Percentiles rank a stretch among this genome's conserved stretches.
phyloP scores from a whole-genome alignment of 768 basidiomycete genomes.

The Tephrocybe sp. region DNA sequence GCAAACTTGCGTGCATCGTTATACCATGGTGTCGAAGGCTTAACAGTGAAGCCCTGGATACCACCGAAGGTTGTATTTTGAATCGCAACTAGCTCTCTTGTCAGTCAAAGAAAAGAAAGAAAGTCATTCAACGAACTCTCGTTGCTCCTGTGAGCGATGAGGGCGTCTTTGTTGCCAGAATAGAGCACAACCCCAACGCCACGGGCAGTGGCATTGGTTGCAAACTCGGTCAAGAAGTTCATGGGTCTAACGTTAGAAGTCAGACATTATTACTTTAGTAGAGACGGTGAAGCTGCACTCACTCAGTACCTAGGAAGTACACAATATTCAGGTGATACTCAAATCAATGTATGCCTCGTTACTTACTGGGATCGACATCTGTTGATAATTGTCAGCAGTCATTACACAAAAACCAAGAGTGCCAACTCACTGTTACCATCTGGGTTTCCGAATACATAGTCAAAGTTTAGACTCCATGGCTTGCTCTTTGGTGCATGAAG shows the following conservation, averaged over 20 bases:
- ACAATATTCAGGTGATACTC: background rate
- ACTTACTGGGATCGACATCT: constrained; percentile 39
- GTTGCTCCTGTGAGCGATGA: constrained; percentile 60
- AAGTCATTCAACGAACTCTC: constrained; percentile 43
- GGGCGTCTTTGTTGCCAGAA: constrained; percentile 69
- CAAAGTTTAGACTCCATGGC: constrained; percentile 38
- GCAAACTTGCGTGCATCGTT: constrained; percentile 57
- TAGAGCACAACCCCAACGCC: constrained; percentile 54
- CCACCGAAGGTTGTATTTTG: constrained; percentile 81
- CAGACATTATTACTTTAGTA: background rate
- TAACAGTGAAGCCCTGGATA: constrained; percentile 67
- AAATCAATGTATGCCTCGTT: background rate
- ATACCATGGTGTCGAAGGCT: constrained; percentile 67
- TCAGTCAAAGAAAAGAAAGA: constrained; percentile 28
- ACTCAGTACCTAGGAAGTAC: constrained; percentile 31
- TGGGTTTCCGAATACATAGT: constrained; percentile 37
- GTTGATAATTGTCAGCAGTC: constrained; percentile 2
- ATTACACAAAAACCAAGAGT: background rate
- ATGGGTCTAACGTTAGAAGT: constrained; percentile 45
- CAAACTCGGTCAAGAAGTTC: constrained; percentile 62
- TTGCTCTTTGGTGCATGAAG: constrained; percentile 67
- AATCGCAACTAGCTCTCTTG: constrained; percentile 56
- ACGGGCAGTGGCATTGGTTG: constrained; percentile 56
- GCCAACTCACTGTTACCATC: constrained; percentile 25
- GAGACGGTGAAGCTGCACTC: constrained; percentile 12